Conservation (phyloP, 2,329 filamentous ascomycete genomes). For the Ophiostoma perfectum region DNA sequence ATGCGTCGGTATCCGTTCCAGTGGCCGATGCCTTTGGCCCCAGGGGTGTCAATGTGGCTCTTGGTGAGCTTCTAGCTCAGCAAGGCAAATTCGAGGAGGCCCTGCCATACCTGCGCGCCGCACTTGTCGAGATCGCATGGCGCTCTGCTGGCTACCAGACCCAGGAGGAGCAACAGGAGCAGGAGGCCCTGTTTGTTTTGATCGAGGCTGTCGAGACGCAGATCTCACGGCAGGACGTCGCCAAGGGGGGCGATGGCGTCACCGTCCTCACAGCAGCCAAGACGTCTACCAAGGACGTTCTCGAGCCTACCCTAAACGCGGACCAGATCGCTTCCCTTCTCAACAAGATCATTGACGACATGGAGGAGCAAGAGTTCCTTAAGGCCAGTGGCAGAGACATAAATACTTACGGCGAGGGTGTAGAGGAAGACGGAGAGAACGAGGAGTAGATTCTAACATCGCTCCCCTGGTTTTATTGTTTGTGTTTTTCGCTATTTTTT, state of each 20-base stretch:
- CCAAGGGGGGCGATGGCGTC: constrained; percentile 6
- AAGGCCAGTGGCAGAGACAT: neutral
- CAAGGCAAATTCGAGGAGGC: constrained; percentile 8
- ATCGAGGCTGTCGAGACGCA: neutral
- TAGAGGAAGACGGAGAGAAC: neutral
- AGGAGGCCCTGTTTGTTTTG: neutral
- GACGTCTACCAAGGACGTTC: neutral
- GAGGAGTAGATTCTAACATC: neutral
- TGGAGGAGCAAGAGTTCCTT: neutral
- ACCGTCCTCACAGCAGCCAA: neutral
- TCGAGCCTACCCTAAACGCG: neutral
- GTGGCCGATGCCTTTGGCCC: constrained; percentile 24
- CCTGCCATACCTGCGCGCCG: constrained; percentile 21
- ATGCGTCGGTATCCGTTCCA: neutral
- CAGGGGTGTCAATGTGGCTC: neutral
- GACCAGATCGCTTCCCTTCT: neutral
- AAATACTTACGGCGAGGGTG: too few species aligned
- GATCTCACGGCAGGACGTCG: neutral
- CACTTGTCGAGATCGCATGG: constrained; percentile 14
- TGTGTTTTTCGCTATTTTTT: too few species aligned
- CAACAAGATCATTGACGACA: neutral
- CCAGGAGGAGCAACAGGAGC: neutral
- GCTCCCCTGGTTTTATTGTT: too few species aligned
- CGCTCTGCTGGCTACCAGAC: constrained; percentile 9
- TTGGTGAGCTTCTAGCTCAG: constrained; percentile 12